Base-by-base conservation (phyloP, 441 rosid genomes). In the Rhodomyrtus psidioides region DNA sequence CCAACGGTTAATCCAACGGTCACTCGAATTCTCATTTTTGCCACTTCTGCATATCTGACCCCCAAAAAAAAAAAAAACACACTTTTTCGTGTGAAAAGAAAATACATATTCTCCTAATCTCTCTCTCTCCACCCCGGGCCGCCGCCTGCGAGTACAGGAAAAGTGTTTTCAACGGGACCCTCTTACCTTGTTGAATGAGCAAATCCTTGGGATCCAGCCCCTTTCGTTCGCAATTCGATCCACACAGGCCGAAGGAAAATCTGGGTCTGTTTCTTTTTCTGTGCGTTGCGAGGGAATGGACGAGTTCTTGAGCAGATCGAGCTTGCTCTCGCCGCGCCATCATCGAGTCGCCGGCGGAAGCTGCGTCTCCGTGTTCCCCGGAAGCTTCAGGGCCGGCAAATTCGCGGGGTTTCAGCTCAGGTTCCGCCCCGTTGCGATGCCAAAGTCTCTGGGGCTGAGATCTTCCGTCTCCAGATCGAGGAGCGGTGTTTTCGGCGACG, bases 401-500 rank as follows among this genome's bases (percentile, higher is more conserved):
- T 3, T 59, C n/a, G 70, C 89, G 85, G 85, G 87, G 88, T 24
- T 89, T 90, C 56, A 86, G 92, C 21, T 89, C 86, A 51, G 28
- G 58, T 53, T 39, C 49, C 49, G n/a, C n/a, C 49, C 79, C 16
- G 49, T 21, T n/a, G 84, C 87, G 60, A 92, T 87, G 74, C 44
- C 86, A 86, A 90, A 87, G 75, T 81, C 89, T 39, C 90, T 55
- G 87, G 89, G 87, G 89, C 84, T 93, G 86, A 89, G 91, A 85
- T 87, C 86, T 2, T 83, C 86, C 59, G 28, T 87, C 24, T 79
- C 90, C 3, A 65, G 79, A 4, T 83, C 86, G 49, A 46, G 75
- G 51, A 88, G 90, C 84, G 90, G 89, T 53, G 91, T 95, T 70
- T 60, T 49, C 85, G 97, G 98, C 23, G 88, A 85, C 56, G 89